Evolutionary conservation across 805 yeast species (phyloP), one percentile per base, ranked within the genome.

Genomic region (Diddensiella transvaalensis): DNA sequence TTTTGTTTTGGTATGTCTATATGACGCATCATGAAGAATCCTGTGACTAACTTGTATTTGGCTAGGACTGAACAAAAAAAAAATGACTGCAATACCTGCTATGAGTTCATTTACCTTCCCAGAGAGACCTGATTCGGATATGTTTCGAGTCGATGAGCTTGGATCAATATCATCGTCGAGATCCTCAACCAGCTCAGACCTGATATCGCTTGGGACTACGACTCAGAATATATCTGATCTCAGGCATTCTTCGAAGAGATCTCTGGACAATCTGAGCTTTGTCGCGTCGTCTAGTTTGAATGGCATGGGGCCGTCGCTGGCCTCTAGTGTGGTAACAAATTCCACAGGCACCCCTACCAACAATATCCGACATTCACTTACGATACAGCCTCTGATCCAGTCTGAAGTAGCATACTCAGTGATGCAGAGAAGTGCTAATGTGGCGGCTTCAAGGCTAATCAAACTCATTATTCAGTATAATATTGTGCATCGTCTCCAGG

Each of bases 391-490:
- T 3, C 47, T 55, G 17, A 37, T 55, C 19, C 52, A 42, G 21
- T n/a, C 50, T 15, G 55, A 52, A 10, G 35, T 47, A 13, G 49
- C 48, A 24, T 44, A 21, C 23, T 19, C 40, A 2, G 21, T 47
- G 8, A 55, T 46, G 21, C 15, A 17, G 15, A 24, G 49, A 4
- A 42, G 35, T 19, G 58, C 56, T n/a, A 11, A 21, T 6, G 10
- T 26, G 3, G 50, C 53, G 3, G 47, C 58, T 4, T 19, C 47
- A 35, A 38, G 50, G 5, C 44, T 54, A n/a, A 22, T 50, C 22
- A 51, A 55, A 22, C 40, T 36, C 3, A 44, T 55, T 15, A 35
- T 55, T 4, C 56, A 49, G 36, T 51, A 49, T 45, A 55, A 48
- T 26, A 36, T 56, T 17, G 26, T 51, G 15, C 37, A 50, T 22